Base-by-base conservation (phyloP, 305 asterid species). In the Stenogyne calaminthoides region DNA sequence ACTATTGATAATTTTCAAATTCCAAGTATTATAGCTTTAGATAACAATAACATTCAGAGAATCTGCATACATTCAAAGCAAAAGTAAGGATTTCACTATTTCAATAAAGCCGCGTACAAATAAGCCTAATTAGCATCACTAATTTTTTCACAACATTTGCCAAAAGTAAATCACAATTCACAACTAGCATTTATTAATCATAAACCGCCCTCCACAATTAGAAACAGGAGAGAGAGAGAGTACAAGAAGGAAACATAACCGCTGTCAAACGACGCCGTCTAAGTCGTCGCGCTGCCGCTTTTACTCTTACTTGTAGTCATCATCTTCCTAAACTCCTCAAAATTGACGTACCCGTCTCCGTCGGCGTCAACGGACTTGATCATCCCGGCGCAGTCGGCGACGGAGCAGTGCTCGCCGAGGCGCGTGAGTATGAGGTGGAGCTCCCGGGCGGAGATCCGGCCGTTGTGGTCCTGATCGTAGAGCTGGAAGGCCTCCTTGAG, bases 381-480 rank as follows among this genome's bases (percentile, higher is more conserved):
- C 98, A 92, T 92, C 4, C 62, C 87, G 61, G 76, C 84, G 66
- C 98, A 92, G 25, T 86, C 92, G 12, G 67, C 65, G 22, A 78
- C 81, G 58, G 92, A 72, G 79, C 91, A 87, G 59, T 49, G 57
- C 77, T 90, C 92, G 0, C 97, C 97, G 36, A 90, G 87, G 66
- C 88, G 92, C 51, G 81, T 85, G 46, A 92, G 81, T 77, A 90
- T 83, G 84, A 74, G 73, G 75, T 90, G 96, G 58, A 90, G 88
- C 85, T 92, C 98, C 18, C 46, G 58, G 44, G 77, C 84, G 1
- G 98, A 88, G 80, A 90, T 92, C 83, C 72, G 71, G 8, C 97
- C 98, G 81, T 92, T 79, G 65, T 70, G 81, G 67, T 92, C 89
- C 88, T 79, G 84, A 52, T 92, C 98, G 83, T 92, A 92, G 62